A percentile compares a stretch with the other conserved stretches of the same genome.
Evolutionary conservation across 169 alveolate species (phyloP).

Genomic region (Theileria orientalis): DNA sequence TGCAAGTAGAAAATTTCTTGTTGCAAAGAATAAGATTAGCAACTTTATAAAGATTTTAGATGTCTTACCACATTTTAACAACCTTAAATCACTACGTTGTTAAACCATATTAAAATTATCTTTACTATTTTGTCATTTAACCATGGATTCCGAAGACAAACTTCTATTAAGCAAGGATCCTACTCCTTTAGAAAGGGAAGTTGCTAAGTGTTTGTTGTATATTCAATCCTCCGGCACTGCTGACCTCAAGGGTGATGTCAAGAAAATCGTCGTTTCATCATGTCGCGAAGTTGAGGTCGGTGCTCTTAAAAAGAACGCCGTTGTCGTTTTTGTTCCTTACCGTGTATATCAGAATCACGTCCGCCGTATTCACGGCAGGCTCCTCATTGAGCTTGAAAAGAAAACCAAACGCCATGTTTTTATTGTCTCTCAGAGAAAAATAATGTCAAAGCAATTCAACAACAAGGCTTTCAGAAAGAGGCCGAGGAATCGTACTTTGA

Average conservation of each 20-base stretch:
- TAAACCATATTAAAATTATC: neutral
- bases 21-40: neutral
- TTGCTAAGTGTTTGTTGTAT: constrained; percentile 81
- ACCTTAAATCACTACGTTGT: neutral
- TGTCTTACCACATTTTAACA: neutral
- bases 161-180: constrained; percentile 62
- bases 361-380: constrained; percentile 85
- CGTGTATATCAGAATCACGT: constrained; percentile 81
- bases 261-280: constrained; percentile 78
- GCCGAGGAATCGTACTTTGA: constrained; percentile 93
- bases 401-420: constrained; percentile 92
- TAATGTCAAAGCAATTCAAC: constrained; percentile 83
- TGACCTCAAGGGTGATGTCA: constrained; percentile 81
- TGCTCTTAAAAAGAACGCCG: constrained; percentile 81
- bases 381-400: constrained; percentile 90
- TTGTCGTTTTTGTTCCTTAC: constrained; percentile 86
- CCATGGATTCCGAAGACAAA: constrained; percentile 48
- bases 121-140: neutral
- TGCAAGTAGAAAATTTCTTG: neutral
- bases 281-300: constrained; percentile 82
- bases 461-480: constrained; percentile 86
- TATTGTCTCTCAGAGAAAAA: constrained; percentile 87
- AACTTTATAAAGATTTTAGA: neutral
- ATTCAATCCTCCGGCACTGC: constrained; percentile 81
- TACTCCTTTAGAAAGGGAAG: constrained; percentile 77